Conservation (phyloP, 495 filamentous ascomycete species). For the Aspergillus asperescens region DNA sequence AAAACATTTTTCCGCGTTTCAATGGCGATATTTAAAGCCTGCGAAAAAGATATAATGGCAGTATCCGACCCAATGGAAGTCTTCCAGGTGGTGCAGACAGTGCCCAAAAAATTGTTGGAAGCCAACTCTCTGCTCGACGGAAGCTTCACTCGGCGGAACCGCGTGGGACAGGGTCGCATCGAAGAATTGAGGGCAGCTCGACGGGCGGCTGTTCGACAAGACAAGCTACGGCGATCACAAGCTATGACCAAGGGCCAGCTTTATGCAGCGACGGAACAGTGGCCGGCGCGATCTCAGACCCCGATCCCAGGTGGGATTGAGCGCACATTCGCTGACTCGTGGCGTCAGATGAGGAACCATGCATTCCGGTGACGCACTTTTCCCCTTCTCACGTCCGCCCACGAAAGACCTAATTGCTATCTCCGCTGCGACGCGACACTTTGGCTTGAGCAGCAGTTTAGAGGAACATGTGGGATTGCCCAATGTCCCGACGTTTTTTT, state of each 20-base stretch:
- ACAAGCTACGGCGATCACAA: slow-evolving; percentile 39
- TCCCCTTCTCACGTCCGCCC: background rate
- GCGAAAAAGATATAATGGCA: slow-evolving; percentile 72
- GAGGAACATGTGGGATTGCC: background rate
- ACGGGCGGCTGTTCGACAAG: slow-evolving; percentile 40
- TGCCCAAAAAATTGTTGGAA: slow-evolving; percentile 76
- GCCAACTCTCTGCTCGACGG: slow-evolving; percentile 74
- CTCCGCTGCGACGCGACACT: too few species aligned
- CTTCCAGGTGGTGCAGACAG: slow-evolving; percentile 89
- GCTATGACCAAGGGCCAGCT: slow-evolving; percentile 39
- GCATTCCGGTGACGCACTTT: slow-evolving; percentile 29
- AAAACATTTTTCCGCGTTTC: slow-evolving; percentile 94
- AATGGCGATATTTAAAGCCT: slow-evolving; percentile 86
- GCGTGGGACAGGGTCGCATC: slow-evolving; percentile 65
- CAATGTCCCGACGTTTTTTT: slow-evolving; percentile 7
- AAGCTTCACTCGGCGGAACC: slow-evolving; percentile 72
- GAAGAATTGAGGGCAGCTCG: slow-evolving; percentile 39
- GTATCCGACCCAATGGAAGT: slow-evolving; percentile 91
- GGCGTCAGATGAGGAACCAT: slow-evolving; percentile 41
- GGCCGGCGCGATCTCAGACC: slow-evolving; percentile 28
- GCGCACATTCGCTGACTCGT: slow-evolving; percentile 34
- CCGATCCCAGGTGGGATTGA: slow-evolving; percentile 34
- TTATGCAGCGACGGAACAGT: slow-evolving; percentile 36
- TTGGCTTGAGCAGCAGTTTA: background rate
- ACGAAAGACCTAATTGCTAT: slow-evolving; percentile 1